phyloP scores from a whole-genome alignment of 2,329 filamentous ascomycete species.

The Xylaria sp. region DNA sequence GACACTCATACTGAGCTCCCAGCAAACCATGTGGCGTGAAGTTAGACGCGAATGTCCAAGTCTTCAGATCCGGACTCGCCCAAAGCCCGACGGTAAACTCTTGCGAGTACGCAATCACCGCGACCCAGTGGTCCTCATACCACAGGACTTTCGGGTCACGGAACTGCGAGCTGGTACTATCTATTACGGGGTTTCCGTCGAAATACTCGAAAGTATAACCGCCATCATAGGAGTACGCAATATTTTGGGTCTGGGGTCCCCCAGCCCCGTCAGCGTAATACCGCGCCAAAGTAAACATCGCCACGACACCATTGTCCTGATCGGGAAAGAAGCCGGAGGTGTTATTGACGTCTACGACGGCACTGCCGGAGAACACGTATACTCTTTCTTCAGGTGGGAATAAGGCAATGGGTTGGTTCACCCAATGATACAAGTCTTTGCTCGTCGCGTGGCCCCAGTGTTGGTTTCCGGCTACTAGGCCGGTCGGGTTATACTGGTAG shows the following conservation, averaged over 20 bases:
- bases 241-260: constrained; percentile 64
- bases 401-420: constrained; percentile 71
- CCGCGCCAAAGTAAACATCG: constrained; percentile 60
- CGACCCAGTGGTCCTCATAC: constrained; percentile 67
- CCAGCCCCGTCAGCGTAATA: constrained; percentile 53
- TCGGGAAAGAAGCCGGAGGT: constrained; percentile 73
- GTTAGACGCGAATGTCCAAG: constrained; percentile 69
- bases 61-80: constrained; percentile 67
- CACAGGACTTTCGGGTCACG: constrained; percentile 74
- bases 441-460: constrained; percentile 76
- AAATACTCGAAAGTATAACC: constrained; percentile 72
- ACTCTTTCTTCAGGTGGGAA: constrained; percentile 58
- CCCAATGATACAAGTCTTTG: constrained; percentile 71
- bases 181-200: constrained; percentile 68
- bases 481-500: constrained; percentile 62
- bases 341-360: constrained; percentile 70
- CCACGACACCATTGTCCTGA: constrained; percentile 70
- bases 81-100: constrained; percentile 71
- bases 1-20: constrained; percentile 71
- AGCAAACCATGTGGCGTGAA: constrained; percentile 65
- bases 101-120: constrained; percentile 64
- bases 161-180: constrained; percentile 65
- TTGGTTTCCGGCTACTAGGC: constrained; percentile 50
- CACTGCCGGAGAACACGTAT: constrained; percentile 65
- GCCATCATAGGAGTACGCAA: constrained; percentile 71